Conservation (phyloP, 805 yeast genomes). For the Blastobotrys mokoenaii region DNA sequence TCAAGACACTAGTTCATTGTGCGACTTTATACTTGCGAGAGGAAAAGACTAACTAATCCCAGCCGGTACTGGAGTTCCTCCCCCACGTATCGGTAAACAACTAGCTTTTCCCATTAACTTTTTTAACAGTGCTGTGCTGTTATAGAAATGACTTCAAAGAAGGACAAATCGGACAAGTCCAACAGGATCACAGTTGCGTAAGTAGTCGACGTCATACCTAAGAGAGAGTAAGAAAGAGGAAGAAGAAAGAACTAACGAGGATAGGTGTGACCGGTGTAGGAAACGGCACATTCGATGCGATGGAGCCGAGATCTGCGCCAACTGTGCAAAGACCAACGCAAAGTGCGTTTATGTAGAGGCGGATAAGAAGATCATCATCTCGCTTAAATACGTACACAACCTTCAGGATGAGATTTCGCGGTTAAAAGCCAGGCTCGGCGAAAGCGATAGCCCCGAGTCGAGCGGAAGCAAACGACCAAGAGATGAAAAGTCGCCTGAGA, state of each 20-base stretch:
- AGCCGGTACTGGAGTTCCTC: too few relatives aligned
- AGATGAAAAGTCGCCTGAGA: background rate
- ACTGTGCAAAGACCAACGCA: conserved; percentile 13
- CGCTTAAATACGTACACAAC: conserved; percentile 15
- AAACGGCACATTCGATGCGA: conserved; percentile 20
- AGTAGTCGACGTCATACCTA: background rate
- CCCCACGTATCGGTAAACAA: too few relatives aligned
- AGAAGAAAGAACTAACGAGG: background rate
- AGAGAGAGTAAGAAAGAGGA: background rate
- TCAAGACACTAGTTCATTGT: too few relatives aligned
- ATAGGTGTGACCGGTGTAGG: conserved; percentile 19
- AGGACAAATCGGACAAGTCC: background rate
- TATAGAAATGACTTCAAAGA: background rate
- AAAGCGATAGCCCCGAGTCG: background rate
- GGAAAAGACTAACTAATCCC: too few relatives aligned
- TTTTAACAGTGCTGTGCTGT: too few relatives aligned
- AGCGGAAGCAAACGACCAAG: background rate
- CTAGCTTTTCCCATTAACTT: too few relatives aligned
- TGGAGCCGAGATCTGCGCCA: conserved; percentile 16
- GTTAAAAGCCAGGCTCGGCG: conserved; percentile 4
- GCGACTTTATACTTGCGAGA: background rate
- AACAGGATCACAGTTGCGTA: background rate
- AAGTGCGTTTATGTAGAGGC: conserved; percentile 19
- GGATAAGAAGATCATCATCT: conserved; percentile 20
- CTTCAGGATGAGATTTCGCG: conserved; percentile 15